Percentiles rank a stretch among this genome's conserved stretches.
Conservation (phyloP, 2,329 filamentous ascomycete genomes). For the Helotiales sp. region DNA sequence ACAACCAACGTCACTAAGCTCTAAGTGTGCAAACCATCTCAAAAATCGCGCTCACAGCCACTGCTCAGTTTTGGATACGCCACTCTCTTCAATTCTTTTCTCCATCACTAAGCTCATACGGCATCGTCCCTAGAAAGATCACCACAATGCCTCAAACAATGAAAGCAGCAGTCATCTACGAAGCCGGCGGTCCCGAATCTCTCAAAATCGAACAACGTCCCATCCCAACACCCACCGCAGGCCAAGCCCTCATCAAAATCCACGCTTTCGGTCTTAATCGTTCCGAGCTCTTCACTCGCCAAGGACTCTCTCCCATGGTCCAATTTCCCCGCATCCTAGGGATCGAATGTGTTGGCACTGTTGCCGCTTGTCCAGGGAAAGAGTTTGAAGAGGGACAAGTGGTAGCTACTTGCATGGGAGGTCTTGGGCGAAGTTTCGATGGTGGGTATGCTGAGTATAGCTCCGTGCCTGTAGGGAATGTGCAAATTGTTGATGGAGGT, state of each 20-base stretch:
- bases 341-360: constrained; percentile 25
- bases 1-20: too few species aligned
- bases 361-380: constrained; percentile 22
- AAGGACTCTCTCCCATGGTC: constrained; percentile 22
- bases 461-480: constrained; percentile 42
- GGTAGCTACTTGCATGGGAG: constrained; percentile 50
- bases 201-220: constrained; percentile 21
- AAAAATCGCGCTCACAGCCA: too few species aligned
- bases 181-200: constrained; percentile 20
- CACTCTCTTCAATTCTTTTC: background rate
- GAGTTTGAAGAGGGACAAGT: constrained; percentile 41
- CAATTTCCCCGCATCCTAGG: constrained; percentile 25
- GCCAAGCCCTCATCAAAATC: constrained; percentile 76
- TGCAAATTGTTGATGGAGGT: constrained; percentile 38
- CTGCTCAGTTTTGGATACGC: too few species aligned
- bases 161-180: constrained; percentile 24
- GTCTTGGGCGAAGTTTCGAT: constrained; percentile 47
- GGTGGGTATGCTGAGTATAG: constrained; percentile 52
- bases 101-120: background rate
- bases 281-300: constrained; percentile 64
- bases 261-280: constrained; percentile 82
- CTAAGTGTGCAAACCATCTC: too few species aligned
- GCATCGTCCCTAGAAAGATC: background rate
- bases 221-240: constrained; percentile 39
- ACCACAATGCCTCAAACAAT: constrained; percentile 19